phyloP scores from a whole-genome alignment of 2,329 filamentous ascomycete species.

The Neofusicoccum kwambonambiense region DNA sequence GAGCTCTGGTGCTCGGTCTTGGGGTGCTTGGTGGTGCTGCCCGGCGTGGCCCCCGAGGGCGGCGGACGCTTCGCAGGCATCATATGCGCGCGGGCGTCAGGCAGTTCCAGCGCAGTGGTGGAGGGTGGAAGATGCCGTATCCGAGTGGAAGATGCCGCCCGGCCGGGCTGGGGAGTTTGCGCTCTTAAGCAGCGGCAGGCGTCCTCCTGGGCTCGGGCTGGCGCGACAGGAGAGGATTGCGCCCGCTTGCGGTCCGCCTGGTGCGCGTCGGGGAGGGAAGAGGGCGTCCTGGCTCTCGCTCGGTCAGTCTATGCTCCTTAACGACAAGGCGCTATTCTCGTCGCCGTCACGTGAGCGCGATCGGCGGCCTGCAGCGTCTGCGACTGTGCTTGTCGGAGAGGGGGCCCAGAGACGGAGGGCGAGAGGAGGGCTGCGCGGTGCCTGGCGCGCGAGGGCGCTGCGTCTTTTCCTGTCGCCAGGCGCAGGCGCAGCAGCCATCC shows the following conservation, averaged over 20 bases:
- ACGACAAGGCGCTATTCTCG: conserved; percentile 3
- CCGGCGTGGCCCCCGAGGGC: conserved; percentile 5
- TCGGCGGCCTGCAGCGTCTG: conserved; percentile 6
- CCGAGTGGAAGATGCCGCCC: conserved; percentile 18
- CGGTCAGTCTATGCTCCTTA: conserved; percentile 7
- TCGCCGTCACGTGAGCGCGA: conserved; percentile 7
- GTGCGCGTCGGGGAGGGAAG: conserved; percentile 9
- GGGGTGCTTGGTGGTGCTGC: conserved; percentile 29
- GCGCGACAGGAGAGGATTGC: conserved; percentile 13
- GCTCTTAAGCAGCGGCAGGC: conserved; percentile 14
- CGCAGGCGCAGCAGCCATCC: neutral
- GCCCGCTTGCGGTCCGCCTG: conserved; percentile 15
- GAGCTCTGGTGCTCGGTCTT: conserved; percentile 31
- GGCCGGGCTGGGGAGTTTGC: conserved; percentile 12
- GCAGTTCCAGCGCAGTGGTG: conserved; percentile 18
- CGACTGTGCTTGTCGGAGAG: conserved; percentile 7
- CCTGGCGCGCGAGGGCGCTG: neutral
- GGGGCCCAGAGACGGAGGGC: neutral
- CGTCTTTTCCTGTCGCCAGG: conserved; percentile 1
- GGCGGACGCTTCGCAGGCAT: conserved; percentile 19
- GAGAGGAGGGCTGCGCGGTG: neutral
- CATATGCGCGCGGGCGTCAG: conserved; percentile 19
- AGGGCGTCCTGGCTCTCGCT: conserved; percentile 7
- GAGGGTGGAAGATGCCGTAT: conserved; percentile 19
- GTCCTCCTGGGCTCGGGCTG: conserved; percentile 10